A percentile compares a stretch with the other conserved stretches of the same genome.
Evolutionary conservation across 2,329 filamentous ascomycete species (phyloP).

Genomic region (Raffaelea arxii): DNA sequence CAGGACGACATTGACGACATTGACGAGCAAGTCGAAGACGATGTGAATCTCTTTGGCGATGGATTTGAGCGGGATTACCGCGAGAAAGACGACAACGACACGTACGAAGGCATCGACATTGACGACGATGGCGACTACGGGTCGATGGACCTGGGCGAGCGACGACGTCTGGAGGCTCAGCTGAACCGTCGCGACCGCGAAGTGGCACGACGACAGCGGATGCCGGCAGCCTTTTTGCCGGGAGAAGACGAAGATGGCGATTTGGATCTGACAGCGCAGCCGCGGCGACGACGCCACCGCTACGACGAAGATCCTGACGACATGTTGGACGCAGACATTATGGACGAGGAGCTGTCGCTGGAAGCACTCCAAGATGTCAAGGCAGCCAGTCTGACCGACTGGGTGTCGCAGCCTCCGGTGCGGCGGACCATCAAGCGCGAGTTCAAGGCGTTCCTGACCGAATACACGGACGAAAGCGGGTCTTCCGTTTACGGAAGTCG

Average conservation of each 20-base stretch:
- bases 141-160: conserved; percentile 53
- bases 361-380: conserved; percentile 91
- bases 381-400: conserved; percentile 84
- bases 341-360: conserved; percentile 89
- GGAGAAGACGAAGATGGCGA: conserved; percentile 80
- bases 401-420: conserved; percentile 84
- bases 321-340: conserved; percentile 83
- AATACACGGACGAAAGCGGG: conserved; percentile 83
- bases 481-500: conserved; percentile 91
- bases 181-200: conserved; percentile 67
- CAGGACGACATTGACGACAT: conserved; percentile 68
- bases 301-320: conserved; percentile 95
- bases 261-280: conserved; percentile 74
- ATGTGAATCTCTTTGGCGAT: conserved; percentile 67
- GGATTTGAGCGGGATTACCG: conserved; percentile 65
- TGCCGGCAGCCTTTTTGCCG: conserved; percentile 64
- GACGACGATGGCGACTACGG: conserved; percentile 73
- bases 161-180: conserved; percentile 62
- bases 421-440: conserved; percentile 90
- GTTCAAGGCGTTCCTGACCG: conserved; percentile 94
- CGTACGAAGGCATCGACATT: conserved; percentile 61
- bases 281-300: conserved; percentile 72
- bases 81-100: conserved; percentile 55
- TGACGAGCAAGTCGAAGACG: conserved; percentile 73
- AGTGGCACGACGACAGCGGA: conserved; percentile 53